phyloP scores from a whole-genome alignment of 345 rosid species.

The Gossypium longicalyx region DNA sequence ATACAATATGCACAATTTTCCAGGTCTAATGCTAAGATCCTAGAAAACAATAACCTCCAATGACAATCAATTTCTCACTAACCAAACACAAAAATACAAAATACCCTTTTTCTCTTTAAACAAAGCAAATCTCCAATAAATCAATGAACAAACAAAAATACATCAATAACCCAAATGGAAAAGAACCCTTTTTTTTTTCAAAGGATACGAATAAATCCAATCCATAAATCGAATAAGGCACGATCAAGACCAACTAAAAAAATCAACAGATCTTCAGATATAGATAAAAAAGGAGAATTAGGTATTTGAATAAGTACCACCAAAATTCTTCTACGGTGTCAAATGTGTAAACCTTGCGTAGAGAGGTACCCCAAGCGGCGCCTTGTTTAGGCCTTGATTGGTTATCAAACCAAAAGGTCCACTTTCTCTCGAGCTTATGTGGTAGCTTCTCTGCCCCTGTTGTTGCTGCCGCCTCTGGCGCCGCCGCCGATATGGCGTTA shows the following conservation, averaged over 20 bases:
- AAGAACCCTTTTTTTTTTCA: not conserved
- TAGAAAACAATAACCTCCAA: not conserved
- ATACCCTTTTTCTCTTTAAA: not conserved
- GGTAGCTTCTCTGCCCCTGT: slow-evolving; percentile 31
- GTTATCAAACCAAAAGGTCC: slow-evolving; percentile 90
- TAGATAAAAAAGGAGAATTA: not conserved
- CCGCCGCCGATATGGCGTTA: slow-evolving; percentile 18
- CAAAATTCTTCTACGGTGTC: slow-evolving; percentile 97
- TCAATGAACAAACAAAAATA: not conserved
- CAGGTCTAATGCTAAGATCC: not conserved
- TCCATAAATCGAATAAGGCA: no score
- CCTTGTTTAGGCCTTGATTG: slow-evolving; percentile 76
- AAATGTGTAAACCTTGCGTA: slow-evolving; percentile 72
- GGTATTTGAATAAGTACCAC: slow-evolving; percentile 46
- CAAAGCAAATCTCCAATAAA: not conserved
- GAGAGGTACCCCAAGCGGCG: slow-evolving; percentile 78
- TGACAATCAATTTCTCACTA: not conserved
- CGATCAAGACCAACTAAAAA: not conserved
- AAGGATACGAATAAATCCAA: not conserved
- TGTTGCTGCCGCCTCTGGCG: slow-evolving; percentile 21
- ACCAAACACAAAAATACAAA: not conserved
- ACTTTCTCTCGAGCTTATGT: slow-evolving; percentile 73
- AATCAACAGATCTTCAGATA: not conserved
- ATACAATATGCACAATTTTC: no score
- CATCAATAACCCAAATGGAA: not conserved